Evolutionary conservation across 116 monocot species (phyloP), one percentile per base, ranked within the genome.

Genomic region (Papilionanthe hybrid): DNA sequence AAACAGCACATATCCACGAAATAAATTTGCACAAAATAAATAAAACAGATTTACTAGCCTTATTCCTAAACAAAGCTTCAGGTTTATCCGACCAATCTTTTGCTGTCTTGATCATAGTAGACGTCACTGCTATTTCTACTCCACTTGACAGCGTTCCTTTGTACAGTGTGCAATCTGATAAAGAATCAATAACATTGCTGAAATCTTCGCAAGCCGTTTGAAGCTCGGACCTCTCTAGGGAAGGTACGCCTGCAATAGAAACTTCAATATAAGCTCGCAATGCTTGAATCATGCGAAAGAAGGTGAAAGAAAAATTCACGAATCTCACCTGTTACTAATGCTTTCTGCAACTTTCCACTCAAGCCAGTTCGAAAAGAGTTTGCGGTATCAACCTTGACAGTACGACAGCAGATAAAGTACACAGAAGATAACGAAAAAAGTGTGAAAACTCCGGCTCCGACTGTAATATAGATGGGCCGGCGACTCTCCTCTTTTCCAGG

Each of bases 321-420:
- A 76, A 29, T 2, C 78, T 44, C 76, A 96, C 94, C 96, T 71
- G 89, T 91, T 27, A 96, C 90, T 82, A 94, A 89, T 58, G 92
- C 94, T 72, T 94, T 94, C 82, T 92, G 90, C 55, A 96, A 73
- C 57, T 92, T 94, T 44, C 94, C 96, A 86, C 94, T 96, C 68
- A 94, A 86, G 56, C 91, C 92, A 75, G 92, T 86, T 53, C 81
- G 72, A 88, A 89, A 89, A 55, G 96, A 92, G 77, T 44, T 90
- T 12, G 92, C 84, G 7, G 79, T 78, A 22, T 78, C 82, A 47
- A 76, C 78, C 79, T 91, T 89, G 60, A 80, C 86, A 5, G 79
- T 53, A 30, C 76, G 75, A 56, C 58, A 90, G 66, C 76, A 86
- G 68, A 86, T 22, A 42, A 82, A 9, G 25, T 68, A 86, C 17